Percentiles rank a stretch among this genome's conserved stretches.
Evolutionary conservation across 2,329 filamentous ascomycete species (phyloP).

Genomic region (Aspergillus niger): DNA sequence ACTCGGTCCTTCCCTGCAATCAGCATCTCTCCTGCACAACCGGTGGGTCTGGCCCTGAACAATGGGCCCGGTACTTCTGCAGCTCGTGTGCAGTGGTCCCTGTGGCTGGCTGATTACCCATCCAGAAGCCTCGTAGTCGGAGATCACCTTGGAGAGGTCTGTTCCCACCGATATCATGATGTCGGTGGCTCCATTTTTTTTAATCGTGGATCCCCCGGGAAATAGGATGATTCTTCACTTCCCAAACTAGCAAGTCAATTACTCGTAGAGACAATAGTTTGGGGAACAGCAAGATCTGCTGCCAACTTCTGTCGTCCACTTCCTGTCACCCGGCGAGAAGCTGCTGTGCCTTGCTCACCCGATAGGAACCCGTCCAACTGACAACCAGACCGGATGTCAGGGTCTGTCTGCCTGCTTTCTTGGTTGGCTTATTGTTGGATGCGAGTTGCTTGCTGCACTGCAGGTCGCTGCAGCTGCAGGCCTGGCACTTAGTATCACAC

Average conservation of each 20-base stretch:
- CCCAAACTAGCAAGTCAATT: neutral
- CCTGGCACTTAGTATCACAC: conserved; percentile 13
- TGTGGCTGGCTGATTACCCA: neutral
- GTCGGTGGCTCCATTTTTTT: neutral
- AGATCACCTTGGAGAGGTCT: neutral
- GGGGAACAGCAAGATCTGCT: too few species aligned
- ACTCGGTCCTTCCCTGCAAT: too few species aligned
- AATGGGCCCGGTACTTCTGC: neutral
- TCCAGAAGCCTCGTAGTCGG: neutral
- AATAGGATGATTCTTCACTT: neutral
- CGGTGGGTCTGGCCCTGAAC: neutral
- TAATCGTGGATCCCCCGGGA: too few species aligned
- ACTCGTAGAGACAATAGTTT: too few species aligned
- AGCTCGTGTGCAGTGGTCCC: neutral
- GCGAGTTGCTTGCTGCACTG: neutral
- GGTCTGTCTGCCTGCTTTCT: too few species aligned
- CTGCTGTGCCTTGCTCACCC: neutral
- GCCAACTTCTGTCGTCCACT: neutral
- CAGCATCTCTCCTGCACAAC: neutral
- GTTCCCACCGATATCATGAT: neutral
- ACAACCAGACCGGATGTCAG: neutral
- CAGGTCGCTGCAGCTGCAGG: conserved; percentile 16
- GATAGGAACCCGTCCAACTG: conserved; percentile 11
- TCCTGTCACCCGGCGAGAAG: neutral
- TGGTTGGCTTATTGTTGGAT: too few species aligned